Conservation (phyloP, 768 basidiomycete species). For the Chalciporus pseudorubinellus region DNA sequence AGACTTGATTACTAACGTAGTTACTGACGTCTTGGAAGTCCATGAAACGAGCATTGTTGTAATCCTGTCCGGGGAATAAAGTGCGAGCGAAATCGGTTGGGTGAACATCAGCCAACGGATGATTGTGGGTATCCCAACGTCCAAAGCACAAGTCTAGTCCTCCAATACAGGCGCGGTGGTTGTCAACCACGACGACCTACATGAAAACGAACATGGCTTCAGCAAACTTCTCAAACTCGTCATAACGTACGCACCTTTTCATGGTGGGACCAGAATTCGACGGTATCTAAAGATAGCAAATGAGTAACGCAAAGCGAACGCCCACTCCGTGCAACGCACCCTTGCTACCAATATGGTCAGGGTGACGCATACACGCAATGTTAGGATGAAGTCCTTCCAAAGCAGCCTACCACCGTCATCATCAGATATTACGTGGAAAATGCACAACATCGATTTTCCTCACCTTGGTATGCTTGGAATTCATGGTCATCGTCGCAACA, state of each 20-base stretch:
- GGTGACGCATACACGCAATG: conserved; percentile 86
- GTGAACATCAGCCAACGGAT: conserved; percentile 90
- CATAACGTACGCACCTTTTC: conserved; percentile 55
- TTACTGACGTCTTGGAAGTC: conserved; percentile 85
- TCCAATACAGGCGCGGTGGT: conserved; percentile 82
- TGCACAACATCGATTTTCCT: background rate
- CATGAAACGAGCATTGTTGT: conserved; percentile 83
- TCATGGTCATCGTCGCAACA: conserved; percentile 88
- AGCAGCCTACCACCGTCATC: conserved; percentile 44
- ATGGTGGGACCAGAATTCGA: conserved; percentile 91
- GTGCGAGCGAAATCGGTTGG: conserved; percentile 79
- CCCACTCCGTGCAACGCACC: conserved; percentile 31
- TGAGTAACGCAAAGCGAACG: background rate
- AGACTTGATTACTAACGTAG: conserved; percentile 68
- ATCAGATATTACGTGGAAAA: background rate
- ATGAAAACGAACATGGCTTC: background rate
- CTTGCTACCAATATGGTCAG: conserved; percentile 84
- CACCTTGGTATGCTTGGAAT: conserved; percentile 80
- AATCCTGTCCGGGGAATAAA: conserved; percentile 92
- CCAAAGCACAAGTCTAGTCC: conserved; percentile 97
- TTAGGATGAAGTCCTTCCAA: conserved; percentile 85
- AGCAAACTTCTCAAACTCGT: background rate
- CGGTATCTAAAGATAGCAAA: conserved; percentile 46
- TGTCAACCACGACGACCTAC: conserved; percentile 80
- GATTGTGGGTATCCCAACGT: conserved; percentile 91